Conservation (phyloP, 2,329 filamentous ascomycete species). For the Nemania serpens region DNA sequence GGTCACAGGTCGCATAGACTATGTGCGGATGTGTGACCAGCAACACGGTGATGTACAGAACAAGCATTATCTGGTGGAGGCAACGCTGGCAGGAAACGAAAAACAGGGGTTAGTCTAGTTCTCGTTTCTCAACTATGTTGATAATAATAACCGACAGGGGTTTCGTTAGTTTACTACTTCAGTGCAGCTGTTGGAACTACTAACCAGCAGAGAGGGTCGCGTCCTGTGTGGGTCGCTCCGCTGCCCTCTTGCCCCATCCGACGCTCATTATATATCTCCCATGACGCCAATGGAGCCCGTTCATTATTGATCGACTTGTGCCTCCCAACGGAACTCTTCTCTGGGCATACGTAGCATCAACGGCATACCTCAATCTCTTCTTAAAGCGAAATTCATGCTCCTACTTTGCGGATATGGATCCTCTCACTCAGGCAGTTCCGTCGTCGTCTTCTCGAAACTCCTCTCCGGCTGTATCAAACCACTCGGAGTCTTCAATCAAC, state of each 20-base stretch:
- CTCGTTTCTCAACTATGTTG: conserved; percentile 17
- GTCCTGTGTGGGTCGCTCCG: conserved; percentile 26
- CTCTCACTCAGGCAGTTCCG: conserved; percentile 13
- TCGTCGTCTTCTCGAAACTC: conserved; percentile 21
- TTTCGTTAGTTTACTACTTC: conserved; percentile 16
- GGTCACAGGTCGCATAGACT: neutral
- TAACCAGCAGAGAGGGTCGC: conserved; percentile 21
- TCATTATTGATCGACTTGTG: conserved; percentile 22
- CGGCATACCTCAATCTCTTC: conserved; percentile 2
- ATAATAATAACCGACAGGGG: conserved; percentile 27
- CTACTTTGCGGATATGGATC: conserved; percentile 24
- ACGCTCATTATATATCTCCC: conserved; percentile 31
- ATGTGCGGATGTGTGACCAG: neutral
- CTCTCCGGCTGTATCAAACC: conserved; percentile 24
- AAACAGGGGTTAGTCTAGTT: conserved; percentile 21
- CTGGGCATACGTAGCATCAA: conserved; percentile 7
- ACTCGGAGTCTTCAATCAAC: conserved; percentile 28
- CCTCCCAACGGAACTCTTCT: conserved; percentile 15
- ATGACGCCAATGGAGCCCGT: conserved; percentile 30
- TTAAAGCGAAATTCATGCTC: conserved; percentile 23
- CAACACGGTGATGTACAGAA: no score
- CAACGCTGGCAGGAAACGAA: conserved; percentile 5
- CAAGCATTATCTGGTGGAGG: neutral
- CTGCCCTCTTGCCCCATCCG: conserved; percentile 21
- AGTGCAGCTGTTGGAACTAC: conserved; percentile 16